A percentile compares a stretch with the other conserved stretches of the same genome.
These are phyloP conservation scores for Lizonia empirigonia DNA, from an alignment of 2,329 filamentous ascomycete genomes.

Conservation along the genomic window DNA sequence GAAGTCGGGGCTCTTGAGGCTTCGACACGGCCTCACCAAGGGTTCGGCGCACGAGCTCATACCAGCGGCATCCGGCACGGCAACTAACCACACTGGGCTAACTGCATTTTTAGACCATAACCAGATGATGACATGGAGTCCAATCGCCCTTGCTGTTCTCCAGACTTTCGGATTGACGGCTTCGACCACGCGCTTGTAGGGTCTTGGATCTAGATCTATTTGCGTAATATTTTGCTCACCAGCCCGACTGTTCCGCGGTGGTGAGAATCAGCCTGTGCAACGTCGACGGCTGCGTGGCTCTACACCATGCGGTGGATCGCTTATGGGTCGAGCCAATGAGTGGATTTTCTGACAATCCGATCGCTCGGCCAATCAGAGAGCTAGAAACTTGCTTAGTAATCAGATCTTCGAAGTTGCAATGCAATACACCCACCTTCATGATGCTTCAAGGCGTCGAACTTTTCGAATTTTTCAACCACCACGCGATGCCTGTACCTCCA, in stretches of 20 bases:
- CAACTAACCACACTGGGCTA: constrained; percentile 17
- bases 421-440: too few relatives aligned
- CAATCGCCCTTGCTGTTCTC: constrained; percentile 31
- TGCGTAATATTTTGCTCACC: constrained; percentile 14
- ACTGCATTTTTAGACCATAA: constrained; percentile 31
- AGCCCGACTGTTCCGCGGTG: constrained; percentile 11
- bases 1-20: constrained; percentile 1
- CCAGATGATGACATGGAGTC: constrained; percentile 38
- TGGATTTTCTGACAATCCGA: too few relatives aligned
- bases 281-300: constrained; percentile 3
- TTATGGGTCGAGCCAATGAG: too few relatives aligned
- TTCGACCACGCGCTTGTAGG: constrained; percentile 18
- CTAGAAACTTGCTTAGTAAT: too few relatives aligned
- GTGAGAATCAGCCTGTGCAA: not conserved
- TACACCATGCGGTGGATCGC: too few relatives aligned
- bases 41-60: constrained; percentile 15
- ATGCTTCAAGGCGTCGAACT: too few relatives aligned
- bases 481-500: too few relatives aligned
- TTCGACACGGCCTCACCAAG: constrained; percentile 10
- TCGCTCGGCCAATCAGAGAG: too few relatives aligned
- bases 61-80: constrained; percentile 14
- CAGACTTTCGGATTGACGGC: constrained; percentile 29
- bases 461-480: too few relatives aligned
- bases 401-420: too few relatives aligned
- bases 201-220: constrained; percentile 12